Conservation (phyloP, 2,329 filamentous ascomycete genomes). For the Aspergillus vadensis region DNA sequence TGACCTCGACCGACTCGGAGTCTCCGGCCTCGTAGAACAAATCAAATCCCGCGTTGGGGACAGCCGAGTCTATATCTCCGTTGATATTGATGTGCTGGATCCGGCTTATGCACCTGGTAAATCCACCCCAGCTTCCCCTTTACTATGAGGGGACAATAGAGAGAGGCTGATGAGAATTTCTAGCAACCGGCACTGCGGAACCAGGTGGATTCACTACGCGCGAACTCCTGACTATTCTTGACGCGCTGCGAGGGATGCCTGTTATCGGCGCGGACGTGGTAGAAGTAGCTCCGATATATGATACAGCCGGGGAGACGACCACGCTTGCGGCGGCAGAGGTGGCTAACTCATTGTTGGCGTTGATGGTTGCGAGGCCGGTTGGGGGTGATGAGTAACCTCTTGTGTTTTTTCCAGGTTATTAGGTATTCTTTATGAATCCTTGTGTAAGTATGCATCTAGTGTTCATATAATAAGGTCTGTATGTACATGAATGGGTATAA, state of each 20-base stretch:
- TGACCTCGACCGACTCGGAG: slow-evolving; percentile 55
- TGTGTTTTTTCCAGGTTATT: too few relatives aligned
- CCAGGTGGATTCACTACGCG: slow-evolving; percentile 59
- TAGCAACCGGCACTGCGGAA: slow-evolving; percentile 57
- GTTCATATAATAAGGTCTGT: neutral
- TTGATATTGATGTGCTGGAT: slow-evolving; percentile 61
- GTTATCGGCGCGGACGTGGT: slow-evolving; percentile 59
- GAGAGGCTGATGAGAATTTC: neutral
- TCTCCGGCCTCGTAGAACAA: slow-evolving; percentile 50
- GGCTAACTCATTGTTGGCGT: slow-evolving; percentile 51
- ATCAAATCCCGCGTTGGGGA: slow-evolving; percentile 51
- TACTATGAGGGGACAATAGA: neutral
- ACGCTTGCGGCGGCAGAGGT: slow-evolving; percentile 58
- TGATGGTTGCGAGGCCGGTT: slow-evolving; percentile 35
- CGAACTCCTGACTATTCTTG: slow-evolving; percentile 57
- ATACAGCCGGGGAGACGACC: slow-evolving; percentile 57
- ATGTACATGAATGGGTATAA: neutral
- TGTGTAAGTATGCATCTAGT: too few relatives aligned
- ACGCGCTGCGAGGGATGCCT: slow-evolving; percentile 53
- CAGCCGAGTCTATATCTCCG: slow-evolving; percentile 56
- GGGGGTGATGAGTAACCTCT: neutral
- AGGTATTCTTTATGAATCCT: rapidly evolving
- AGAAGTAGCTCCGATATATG: slow-evolving; percentile 59
- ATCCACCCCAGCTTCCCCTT: slow-evolving; percentile 2
- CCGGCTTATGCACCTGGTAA: slow-evolving; percentile 56